Evolutionary conservation across 2,329 filamentous ascomycete species (phyloP), one percentile per base, ranked within the genome.

Genomic region (Xylariomycetidae sp.): DNA sequence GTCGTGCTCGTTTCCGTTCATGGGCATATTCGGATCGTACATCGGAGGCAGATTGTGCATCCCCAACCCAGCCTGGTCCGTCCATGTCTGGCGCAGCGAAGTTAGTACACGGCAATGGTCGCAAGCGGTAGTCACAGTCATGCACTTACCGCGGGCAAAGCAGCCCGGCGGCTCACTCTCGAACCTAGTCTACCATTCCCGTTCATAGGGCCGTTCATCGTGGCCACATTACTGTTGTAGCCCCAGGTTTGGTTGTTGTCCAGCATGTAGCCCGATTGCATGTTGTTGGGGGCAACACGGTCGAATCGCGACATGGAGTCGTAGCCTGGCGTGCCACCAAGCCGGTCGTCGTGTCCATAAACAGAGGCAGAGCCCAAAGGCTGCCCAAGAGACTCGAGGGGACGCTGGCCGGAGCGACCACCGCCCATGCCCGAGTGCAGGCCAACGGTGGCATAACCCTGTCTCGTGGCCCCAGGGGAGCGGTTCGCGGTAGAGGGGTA

Each of bases 211-310:
- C 78, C 77, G 49, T 72, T 68, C 39, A 75, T 65, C 0, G 70
- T 74, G 15, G 69, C 68, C 44, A 87, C 85, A 29, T 77, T 81
- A 51, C 74, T 76, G 39, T 65, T 69, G 46, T 86, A 80, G 57
- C 80, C 85, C 88, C 88, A 95, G 14, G 82, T 79, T 53, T 87
- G 82, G 54, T 79, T 76, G 52, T 88, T 85, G 48, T 89, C 68
- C 34, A 73, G 52, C 63, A 74, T 68, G 39, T 72, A 74, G 19
- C 58, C 59, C 14, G 55, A 54, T 19, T 65, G 67, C 52, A 71
- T 47, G 27, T 31, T 38, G 31, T 34, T 53, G 55, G 37, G 59
- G 50, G 38, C 39, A 53, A 44, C 48, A 39, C 25, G 57, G 46
- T 44, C 60, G 47, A 57, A 71, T 60, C 50, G 58, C 57, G 37